Base-by-base conservation (phyloP, 495 filamentous ascomycete species). In the Daldinia vernicosa region DNA sequence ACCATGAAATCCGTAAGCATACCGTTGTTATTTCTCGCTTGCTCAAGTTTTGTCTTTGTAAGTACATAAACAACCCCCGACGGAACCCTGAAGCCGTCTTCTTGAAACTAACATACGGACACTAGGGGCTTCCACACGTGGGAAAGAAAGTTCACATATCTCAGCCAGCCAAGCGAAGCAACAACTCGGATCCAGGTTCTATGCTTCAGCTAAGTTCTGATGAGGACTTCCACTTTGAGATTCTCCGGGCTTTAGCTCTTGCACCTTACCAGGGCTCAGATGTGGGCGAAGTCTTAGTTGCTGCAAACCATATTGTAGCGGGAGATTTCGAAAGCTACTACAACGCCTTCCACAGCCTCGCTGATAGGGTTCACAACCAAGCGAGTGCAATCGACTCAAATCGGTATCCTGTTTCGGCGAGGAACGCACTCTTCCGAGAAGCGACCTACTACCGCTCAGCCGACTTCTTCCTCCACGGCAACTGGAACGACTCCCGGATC, bases 391-490 rank as follows among this genome's bases (percentile, higher is more conserved):
- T 67, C 19, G 60, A 76, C 55, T 17, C 67, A 1, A 56, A 4
- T 26, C 60, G 57, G 37, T 57, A 69, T 61, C 75, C 76, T 6
- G 71, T 81, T 33, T 78, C 78, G 12, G 77, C 75, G 1, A 72
- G 82, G 8, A 74, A 80, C 35, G 64, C 75, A 7, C 72, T 66
- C 40, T 83, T 84, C 72, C 64, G 66, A 11, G 77, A 78, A 6
- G 70, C 83, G 4, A 80, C 58, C 26, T 87, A 87, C 64, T 84
- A 76, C 71, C 83, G 82, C 35, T 15, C 47, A 0, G 82, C 83
- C 6, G 80, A 83, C 61, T 83, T 82, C 75, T 84, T 65, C 68
- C 71, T 82, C 26, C 83, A 84, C 60, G 80, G 78, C 15, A 82
- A 85, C 53, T 74, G 37, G 63, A 69, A 45, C 15, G 76, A 82